Evolutionary conservation across 441 rosid species (phyloP), one percentile per base, ranked within the genome.

Genomic region (Arabidopsis lyrata): DNA sequence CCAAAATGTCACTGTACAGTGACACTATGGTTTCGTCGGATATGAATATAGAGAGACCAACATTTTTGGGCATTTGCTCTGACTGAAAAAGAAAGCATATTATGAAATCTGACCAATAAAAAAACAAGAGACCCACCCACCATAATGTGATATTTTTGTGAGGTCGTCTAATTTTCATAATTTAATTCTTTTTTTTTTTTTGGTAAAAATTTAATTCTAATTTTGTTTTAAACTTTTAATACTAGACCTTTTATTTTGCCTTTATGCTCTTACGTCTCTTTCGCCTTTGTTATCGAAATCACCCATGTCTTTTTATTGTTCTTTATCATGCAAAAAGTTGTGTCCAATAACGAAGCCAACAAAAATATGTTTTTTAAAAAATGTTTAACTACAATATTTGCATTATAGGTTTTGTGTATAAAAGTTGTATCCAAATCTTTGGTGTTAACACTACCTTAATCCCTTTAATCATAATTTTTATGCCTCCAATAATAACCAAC

Each of bases 201-300:
- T n/a, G n/a, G n/a, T n/a, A n/a, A n/a, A n/a, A 20, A 42, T 6
- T 32, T 18, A 14, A 29, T 0, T 11, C 11, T 48, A 16, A 16
- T 16, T n/a, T 14, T 48, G 9, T 11, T 45, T 16, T n/a, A n/a
- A n/a, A n/a, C n/a, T n/a, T n/a, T n/a, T 12, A 13, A 35, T 35
- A 41, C 8, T 13, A 27, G 24, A 53, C 63, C 22, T 52, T 47
- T 64, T n/a, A n/a, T 44, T 22, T 45, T 24, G 27, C 60, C 61
- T 66, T 49, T 58, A 29, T 66, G 73, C 20, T 18, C 47, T 67
- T 47, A 0, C 5, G 62, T 66, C 78, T 59, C 68, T 74, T 57
- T 59, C 78, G 41, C 48, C 20, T 75, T 66, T 57, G 3, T 39
- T 58, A 18, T 59, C 38, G 18, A 67, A 13, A 66, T 59, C 50